phyloP scores from a whole-genome alignment of 2,329 filamentous ascomycete genomes.

The Drechslerella stenobrocha region DNA sequence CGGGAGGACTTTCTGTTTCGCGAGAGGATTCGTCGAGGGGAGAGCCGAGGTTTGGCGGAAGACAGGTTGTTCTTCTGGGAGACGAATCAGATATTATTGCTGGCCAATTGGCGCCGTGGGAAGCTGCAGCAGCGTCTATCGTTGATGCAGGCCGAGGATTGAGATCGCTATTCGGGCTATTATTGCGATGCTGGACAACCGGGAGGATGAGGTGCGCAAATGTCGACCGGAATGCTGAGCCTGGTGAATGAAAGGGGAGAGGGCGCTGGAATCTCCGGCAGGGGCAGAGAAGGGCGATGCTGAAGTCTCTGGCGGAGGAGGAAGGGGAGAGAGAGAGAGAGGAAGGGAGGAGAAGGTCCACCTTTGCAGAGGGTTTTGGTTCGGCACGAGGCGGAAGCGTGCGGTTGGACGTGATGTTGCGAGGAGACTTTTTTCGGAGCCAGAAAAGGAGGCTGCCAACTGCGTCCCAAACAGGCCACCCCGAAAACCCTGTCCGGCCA shows the following conservation, averaged over 20 bases:
- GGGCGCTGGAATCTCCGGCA: constrained; percentile 12
- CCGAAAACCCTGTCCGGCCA: too few relatives aligned
- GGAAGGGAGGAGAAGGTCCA: constrained; percentile 19
- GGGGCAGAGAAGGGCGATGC: constrained; percentile 18
- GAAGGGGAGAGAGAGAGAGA: constrained; percentile 9
- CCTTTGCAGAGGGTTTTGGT: constrained; percentile 13
- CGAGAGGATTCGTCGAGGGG: not conserved
- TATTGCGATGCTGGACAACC: too few relatives aligned
- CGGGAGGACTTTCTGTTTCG: constrained; percentile 34
- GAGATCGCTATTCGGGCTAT: too few relatives aligned
- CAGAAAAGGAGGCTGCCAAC: constrained; percentile 10
- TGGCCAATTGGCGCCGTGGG: too few relatives aligned
- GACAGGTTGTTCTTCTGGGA: constrained; percentile 20
- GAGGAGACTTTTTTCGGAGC: constrained; percentile 1
- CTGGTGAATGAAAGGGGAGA: constrained; percentile 21
- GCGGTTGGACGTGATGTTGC: not conserved
- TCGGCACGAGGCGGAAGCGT: constrained; percentile 35
- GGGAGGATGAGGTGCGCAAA: too few relatives aligned
- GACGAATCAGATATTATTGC: not conserved
- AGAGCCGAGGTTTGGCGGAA: constrained; percentile 23
- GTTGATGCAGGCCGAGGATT: too few relatives aligned
- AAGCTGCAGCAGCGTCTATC: too few relatives aligned
- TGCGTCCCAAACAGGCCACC: constrained; percentile 17
- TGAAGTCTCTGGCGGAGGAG: constrained; percentile 22
- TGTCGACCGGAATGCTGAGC: constrained; percentile 24